Conservation (phyloP, 768 basidiomycete species). For the Suillus subalutaceus region DNA sequence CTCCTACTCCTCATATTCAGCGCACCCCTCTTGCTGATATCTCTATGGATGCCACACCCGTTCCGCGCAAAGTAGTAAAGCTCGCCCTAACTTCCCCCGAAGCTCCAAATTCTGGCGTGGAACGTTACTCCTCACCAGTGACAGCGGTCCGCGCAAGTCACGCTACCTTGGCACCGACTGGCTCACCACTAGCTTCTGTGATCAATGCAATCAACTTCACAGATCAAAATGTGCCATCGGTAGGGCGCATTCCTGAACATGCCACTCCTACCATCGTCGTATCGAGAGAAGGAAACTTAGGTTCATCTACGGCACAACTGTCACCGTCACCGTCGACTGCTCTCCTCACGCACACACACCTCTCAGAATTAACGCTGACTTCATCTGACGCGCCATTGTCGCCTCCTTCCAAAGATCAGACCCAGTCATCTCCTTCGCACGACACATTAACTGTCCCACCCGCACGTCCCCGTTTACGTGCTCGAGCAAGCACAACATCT, state of each 20-base stretch:
- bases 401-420: conserved; percentile 5
- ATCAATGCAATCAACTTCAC: conserved; percentile 33
- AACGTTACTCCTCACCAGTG: conserved; percentile 6
- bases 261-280: conserved; percentile 1
- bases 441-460: conserved; percentile 12
- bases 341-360: conserved; percentile 14
- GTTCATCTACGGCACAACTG: conserved; percentile 10
- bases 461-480: conserved; percentile 17
- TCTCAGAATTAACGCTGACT: conserved; percentile 7
- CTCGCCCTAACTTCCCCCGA: background rate
- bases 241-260: background rate
- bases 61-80: conserved; percentile 16
- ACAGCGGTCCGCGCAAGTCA: conserved; percentile 11
- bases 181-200: conserved; percentile 32
- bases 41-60: conserved; percentile 19
- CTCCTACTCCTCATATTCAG: background rate
- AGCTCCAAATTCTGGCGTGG: background rate
- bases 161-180: conserved; percentile 18
- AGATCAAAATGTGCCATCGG: background rate
- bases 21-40: conserved; percentile 19
- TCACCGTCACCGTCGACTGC: conserved; percentile 8
- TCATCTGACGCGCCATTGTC: conserved; percentile 1
- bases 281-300: conserved; percentile 9
- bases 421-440: background rate
- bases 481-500: conserved; percentile 14